Conservation (phyloP, 257 asterid genomes). For the Asclepias syriaca region DNA sequence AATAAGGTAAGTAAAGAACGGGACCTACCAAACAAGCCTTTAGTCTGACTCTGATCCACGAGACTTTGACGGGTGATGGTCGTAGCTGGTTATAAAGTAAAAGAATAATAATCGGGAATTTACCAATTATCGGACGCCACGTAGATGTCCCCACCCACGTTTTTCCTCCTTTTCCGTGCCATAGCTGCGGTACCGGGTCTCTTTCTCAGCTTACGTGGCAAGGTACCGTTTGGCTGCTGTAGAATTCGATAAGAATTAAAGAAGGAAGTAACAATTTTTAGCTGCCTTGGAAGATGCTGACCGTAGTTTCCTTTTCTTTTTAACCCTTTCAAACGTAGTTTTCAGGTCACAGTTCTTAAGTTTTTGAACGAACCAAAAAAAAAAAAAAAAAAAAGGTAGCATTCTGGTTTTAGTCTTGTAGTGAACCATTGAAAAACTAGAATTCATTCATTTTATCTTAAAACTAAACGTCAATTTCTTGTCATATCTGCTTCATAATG, state of each 20-base stretch:
- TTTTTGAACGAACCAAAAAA: background rate
- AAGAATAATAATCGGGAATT: background rate
- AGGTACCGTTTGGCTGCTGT: background rate
- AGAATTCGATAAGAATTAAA: background rate
- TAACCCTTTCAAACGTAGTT: background rate
- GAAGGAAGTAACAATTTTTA: background rate
- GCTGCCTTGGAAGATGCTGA: constrained; percentile 6
- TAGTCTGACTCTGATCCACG: background rate
- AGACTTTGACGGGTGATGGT: background rate
- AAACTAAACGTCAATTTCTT: background rate
- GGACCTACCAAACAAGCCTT: background rate
- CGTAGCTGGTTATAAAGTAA: background rate
- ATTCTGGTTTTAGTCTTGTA: background rate
- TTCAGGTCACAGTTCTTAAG: background rate
- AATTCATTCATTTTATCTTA: background rate
- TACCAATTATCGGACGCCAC: background rate
- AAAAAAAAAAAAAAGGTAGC: no score
- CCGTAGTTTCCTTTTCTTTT: no score
- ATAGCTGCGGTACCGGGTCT: constrained; percentile 14
- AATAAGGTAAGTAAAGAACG: background rate
- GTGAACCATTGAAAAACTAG: background rate
- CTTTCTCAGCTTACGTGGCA: background rate
- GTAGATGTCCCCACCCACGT: constrained; percentile 18
- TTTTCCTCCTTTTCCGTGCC: constrained; percentile 11
- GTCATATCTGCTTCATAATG: constrained; percentile 1